Conservation (phyloP, 371 early-diverging fungal species). For the Entomophthora muscae region DNA sequence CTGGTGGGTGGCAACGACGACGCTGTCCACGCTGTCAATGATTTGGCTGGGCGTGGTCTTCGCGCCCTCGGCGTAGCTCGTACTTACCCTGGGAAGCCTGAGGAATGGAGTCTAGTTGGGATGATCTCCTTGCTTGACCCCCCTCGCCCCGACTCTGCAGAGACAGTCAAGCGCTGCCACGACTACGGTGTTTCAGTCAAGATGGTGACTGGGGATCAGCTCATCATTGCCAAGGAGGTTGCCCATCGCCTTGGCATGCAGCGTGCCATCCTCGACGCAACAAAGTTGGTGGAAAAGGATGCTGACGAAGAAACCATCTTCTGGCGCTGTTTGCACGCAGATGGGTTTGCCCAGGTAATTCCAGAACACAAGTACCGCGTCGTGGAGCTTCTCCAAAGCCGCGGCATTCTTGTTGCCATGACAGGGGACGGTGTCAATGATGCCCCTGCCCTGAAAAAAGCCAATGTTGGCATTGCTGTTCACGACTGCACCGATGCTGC, state of each 20-base stretch:
- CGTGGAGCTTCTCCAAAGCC: slow-evolving; percentile 61
- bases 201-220: slow-evolving; percentile 81
- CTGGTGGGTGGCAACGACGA: slow-evolving; percentile 63
- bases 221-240: slow-evolving; percentile 77
- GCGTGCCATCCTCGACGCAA: slow-evolving; percentile 56
- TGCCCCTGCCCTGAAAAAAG: slow-evolving; percentile 72
- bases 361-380: slow-evolving; percentile 94
- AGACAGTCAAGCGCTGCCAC: slow-evolving; percentile 37
- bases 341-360: slow-evolving; percentile 90
- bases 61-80: slow-evolving; percentile 84
- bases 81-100: slow-evolving; percentile 41
- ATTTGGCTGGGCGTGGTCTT: slow-evolving; percentile 70
- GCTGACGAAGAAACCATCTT: slow-evolving; percentile 67
- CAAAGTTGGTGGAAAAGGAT: slow-evolving; percentile 58
- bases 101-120: slow-evolving; percentile 47
- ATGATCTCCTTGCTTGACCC: slow-evolving; percentile 78
- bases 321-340: slow-evolving; percentile 60
- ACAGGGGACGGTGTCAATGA: slow-evolving; percentile 90
- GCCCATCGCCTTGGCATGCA: slow-evolving; percentile 68
- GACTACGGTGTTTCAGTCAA: slow-evolving; percentile 61
- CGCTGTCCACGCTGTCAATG: slow-evolving; percentile 55
- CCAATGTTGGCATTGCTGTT: slow-evolving; percentile 54
- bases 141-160: slow-evolving; percentile 46
- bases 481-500: slow-evolving; percentile 84
- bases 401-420: slow-evolving; percentile 62